A percentile compares a stretch with the other conserved stretches of the same genome.
Evolutionary conservation across 208 protist species (phyloP).

Genomic region (Histomonas meleagridis): DNA sequence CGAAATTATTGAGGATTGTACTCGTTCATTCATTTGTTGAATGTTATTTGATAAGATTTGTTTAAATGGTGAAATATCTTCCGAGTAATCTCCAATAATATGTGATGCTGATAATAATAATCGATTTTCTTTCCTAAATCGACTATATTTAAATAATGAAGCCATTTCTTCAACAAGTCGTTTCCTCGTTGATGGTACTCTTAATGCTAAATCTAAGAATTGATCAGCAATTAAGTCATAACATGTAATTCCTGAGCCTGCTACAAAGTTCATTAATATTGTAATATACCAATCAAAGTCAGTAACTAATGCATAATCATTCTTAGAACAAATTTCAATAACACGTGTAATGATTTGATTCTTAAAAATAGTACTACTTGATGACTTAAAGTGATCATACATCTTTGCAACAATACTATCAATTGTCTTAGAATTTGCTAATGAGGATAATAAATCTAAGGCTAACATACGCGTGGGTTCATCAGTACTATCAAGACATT

Average conservation of each 20-base stretch:
- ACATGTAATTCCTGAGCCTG: not conserved
- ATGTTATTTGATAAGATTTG: not conserved
- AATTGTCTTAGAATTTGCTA: not conserved
- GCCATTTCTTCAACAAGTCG: not conserved
- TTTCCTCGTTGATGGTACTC: not conserved
- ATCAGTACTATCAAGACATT: not conserved
- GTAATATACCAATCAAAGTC: slow-evolving; percentile 10
- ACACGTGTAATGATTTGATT: not conserved
- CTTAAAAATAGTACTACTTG: not conserved
- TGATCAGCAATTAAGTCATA: not conserved
- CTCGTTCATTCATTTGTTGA: not conserved
- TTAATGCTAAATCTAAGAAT: not conserved
- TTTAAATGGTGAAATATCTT: not conserved
- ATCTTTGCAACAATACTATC: slow-evolving; percentile 11
- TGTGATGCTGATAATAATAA: not conserved
- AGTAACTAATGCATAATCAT: not conserved
- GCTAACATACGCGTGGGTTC: not conserved
- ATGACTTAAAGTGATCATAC: not conserved
- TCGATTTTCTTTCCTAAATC: not conserved
- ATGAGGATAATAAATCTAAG: not conserved
- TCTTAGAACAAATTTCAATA: not conserved
- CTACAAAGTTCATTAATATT: not conserved
- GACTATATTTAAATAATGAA: not conserved
- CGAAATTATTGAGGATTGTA: not conserved
- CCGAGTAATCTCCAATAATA: not conserved